Percentiles rank a stretch among this genome's conserved stretches.
Conservation (phyloP, 257 asterid genomes). For the Anisodus tanguticus region DNA sequence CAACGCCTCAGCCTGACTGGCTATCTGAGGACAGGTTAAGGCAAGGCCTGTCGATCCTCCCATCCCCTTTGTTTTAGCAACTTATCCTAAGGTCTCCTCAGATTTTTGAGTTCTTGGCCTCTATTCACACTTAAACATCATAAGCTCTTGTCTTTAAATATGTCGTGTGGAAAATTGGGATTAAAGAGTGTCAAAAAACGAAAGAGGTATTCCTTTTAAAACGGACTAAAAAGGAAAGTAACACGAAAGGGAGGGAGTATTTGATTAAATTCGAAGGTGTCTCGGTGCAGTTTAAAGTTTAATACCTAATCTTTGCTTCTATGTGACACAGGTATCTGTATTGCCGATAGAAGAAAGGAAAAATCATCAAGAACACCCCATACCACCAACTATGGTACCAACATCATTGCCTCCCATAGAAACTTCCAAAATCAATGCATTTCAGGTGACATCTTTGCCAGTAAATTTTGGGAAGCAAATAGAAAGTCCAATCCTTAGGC, state of each 20-base stretch:
- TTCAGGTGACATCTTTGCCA: constrained; percentile 27
- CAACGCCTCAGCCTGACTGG: too few relatives aligned
- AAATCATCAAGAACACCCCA: constrained; percentile 41
- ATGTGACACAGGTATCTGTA: constrained; percentile 58
- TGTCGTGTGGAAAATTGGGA: too few relatives aligned
- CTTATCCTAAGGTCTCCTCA: too few relatives aligned
- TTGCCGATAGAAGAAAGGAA: constrained; percentile 55
- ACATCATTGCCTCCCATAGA: constrained; percentile 34
- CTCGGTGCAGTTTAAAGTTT: constrained; percentile 15
- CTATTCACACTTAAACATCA: too few relatives aligned
- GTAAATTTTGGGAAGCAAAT: constrained; percentile 9
- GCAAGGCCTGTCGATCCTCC: too few relatives aligned
- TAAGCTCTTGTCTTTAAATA: too few relatives aligned
- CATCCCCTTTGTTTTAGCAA: too few relatives aligned
- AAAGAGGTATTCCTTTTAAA: too few relatives aligned
- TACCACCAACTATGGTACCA: constrained; percentile 34
- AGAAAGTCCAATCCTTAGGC: constrained; percentile 10
- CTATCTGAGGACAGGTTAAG: too few relatives aligned
- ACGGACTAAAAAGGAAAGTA: too few relatives aligned
- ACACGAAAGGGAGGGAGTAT: not conserved
- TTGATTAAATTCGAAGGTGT: not conserved
- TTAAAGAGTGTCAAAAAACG: too few relatives aligned
- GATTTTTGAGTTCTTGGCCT: too few relatives aligned
- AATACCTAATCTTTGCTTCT: not conserved
- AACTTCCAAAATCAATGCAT: constrained; percentile 33